A percentile compares a stretch with the other conserved stretches of the same genome.
Evolutionary conservation across 768 basidiomycete species (phyloP).

Genomic region (Russula sp.): DNA sequence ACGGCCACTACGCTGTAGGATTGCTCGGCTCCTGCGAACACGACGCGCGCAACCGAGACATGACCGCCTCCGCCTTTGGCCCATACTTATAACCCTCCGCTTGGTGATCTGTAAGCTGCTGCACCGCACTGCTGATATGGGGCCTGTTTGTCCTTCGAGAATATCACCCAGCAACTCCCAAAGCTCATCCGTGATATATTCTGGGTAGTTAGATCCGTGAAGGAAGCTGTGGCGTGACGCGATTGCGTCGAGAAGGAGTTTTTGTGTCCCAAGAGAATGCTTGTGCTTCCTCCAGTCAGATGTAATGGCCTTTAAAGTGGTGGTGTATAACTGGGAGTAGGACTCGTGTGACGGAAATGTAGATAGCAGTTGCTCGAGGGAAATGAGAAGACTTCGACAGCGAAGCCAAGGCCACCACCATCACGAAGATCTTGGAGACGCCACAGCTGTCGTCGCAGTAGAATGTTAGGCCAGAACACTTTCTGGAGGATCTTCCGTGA

Average conservation of each 20-base stretch:
- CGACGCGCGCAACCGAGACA: neutral
- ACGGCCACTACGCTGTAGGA: too few species aligned
- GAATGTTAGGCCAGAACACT: neutral
- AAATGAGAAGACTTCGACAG: conserved; percentile 16
- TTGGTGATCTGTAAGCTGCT: neutral
- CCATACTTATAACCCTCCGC: neutral
- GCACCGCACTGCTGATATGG: conserved; percentile 2
- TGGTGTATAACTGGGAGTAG: neutral
- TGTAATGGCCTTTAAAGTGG: conserved; percentile 9
- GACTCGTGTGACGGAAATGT: neutral
- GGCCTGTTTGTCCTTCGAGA: neutral
- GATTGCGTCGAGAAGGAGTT: conserved; percentile 33
- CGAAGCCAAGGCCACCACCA: conserved; percentile 13
- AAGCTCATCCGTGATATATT: conserved; percentile 4
- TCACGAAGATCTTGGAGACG: conserved; percentile 2
- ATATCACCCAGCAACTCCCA: conserved; percentile 5
- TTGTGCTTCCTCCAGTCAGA: conserved; percentile 15
- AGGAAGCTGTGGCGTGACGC: conserved; percentile 32
- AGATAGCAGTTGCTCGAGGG: neutral
- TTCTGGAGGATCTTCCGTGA: neutral
- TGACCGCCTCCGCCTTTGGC: neutral
- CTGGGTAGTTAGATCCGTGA: neutral
- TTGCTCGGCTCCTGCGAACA: neutral
- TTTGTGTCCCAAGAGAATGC: conserved; percentile 16
- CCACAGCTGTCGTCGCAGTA: neutral